Conservation (phyloP, 2,329 filamentous ascomycete genomes). For the Verticillium klebahnii region DNA sequence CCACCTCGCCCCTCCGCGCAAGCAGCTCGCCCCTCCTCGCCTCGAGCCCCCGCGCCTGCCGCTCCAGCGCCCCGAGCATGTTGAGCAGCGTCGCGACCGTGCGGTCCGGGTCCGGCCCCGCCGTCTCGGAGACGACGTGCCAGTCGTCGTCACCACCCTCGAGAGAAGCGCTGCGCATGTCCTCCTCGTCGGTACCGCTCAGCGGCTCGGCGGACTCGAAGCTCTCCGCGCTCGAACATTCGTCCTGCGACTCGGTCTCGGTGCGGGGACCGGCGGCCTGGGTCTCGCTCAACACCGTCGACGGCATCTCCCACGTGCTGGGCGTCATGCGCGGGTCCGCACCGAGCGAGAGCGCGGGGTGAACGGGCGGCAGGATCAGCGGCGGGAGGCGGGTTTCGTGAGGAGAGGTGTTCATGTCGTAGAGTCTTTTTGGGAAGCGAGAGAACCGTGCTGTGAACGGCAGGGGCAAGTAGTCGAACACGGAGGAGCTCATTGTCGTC, state of each 20-base stretch:
- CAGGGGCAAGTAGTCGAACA: not conserved
- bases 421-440: not conserved
- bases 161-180: not conserved
- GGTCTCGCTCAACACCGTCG: not conserved
- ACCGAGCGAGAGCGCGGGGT: not conserved
- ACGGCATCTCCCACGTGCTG: not conserved
- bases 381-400: not conserved
- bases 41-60: constrained; percentile 15
- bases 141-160: not conserved
- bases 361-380: not conserved
- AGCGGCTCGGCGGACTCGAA: not conserved
- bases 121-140: not conserved
- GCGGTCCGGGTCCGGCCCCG: constrained; percentile 18
- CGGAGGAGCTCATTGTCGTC: not conserved
- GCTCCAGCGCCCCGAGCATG: constrained; percentile 17
- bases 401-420: not conserved
- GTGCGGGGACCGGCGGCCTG: not conserved
- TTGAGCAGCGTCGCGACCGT: constrained; percentile 16
- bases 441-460: not conserved
- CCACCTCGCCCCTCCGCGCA: not conserved
- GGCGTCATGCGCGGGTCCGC: not conserved
- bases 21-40: constrained; percentile 7
- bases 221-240: not conserved
- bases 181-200: not conserved
- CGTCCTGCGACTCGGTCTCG: not conserved